A percentile compares a stretch with the other conserved stretches of the same genome.
phyloP scores from a whole-genome alignment of 164 flowering plant genomes.

The Macadamia tetraphylla region DNA sequence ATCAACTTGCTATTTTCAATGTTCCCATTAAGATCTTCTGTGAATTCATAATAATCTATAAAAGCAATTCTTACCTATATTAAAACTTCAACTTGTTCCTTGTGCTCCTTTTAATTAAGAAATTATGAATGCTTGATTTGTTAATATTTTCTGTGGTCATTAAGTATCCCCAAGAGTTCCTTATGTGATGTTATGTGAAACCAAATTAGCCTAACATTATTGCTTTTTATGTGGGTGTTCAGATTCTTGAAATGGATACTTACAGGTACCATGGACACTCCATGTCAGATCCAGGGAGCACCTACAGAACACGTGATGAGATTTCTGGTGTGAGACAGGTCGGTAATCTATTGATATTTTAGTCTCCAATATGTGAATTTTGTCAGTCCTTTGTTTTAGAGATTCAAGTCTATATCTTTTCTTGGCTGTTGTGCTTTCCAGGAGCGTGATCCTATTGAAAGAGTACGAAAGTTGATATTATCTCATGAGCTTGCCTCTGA shows the following conservation, averaged over 20 bases:
- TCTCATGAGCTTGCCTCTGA: conserved; percentile 83
- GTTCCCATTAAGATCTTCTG: too few species aligned
- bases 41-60: too few species aligned
- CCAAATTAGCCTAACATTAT: not conserved
- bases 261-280: conserved; percentile 99
- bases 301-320: conserved; percentile 95
- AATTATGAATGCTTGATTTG: too few species aligned
- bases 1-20: too few species aligned
- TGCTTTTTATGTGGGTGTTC: conserved; percentile 14
- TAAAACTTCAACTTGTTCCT: too few species aligned
- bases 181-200: not conserved
- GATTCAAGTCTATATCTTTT: not conserved
- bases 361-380: not conserved
- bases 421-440: conserved; percentile 19
- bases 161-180: too few species aligned
- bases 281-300: conserved; percentile 99
- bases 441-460: conserved; percentile 98
- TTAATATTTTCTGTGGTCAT: too few species aligned
- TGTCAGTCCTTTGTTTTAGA: not conserved
- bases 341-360: not conserved
- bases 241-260: conserved; percentile 99
- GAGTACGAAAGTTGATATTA: conserved; percentile 72
- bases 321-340: conserved; percentile 94
- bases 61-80: too few species aligned
- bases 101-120: too few species aligned